Percentiles rank a stretch among this genome's conserved stretches.
Evolutionary conservation across 805 yeast genomes (phyloP).

Genomic region (Nakazawaea siamensis): DNA sequence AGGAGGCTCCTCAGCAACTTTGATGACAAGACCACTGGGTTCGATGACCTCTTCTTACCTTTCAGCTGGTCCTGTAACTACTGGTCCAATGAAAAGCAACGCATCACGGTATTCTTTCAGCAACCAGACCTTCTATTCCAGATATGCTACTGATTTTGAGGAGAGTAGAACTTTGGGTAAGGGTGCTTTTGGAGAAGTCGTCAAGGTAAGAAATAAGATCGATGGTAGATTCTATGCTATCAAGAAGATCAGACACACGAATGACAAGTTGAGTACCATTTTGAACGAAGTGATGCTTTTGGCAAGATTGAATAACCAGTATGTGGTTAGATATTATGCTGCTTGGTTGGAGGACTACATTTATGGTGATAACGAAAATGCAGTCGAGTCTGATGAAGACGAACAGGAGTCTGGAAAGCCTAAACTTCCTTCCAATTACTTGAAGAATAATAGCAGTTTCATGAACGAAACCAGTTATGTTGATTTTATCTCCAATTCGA

Average conservation of each 20-base stretch:
- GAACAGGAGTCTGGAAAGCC: background rate
- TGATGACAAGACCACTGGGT: too few relatives aligned
- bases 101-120: conserved; percentile 26
- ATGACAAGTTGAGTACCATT: conserved; percentile 70
- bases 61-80: too few relatives aligned
- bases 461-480: conserved; percentile 25
- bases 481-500: conserved; percentile 64
- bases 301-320: conserved; percentile 89
- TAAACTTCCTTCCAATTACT: background rate
- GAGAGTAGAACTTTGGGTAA: conserved; percentile 86
- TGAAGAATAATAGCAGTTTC: conserved; percentile 21
- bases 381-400: conserved; percentile 17
- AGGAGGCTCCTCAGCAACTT: background rate
- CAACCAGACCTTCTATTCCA: conserved; percentile 33
- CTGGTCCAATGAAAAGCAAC: conserved; percentile 19
- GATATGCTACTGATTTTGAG: conserved; percentile 91
- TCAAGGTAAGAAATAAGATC: conserved; percentile 86
- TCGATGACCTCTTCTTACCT: background rate
- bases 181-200: conserved; percentile 98
- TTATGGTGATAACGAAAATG: conserved; percentile 17
- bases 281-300: conserved; percentile 86
- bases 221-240: conserved; percentile 96
- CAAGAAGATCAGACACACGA: conserved; percentile 80
- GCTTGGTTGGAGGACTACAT: conserved; percentile 79
- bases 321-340: conserved; percentile 92